Evolutionary conservation across 306 rosid species (phyloP), one percentile per base, ranked within the genome.

Genomic region (Prunus salicina): DNA sequence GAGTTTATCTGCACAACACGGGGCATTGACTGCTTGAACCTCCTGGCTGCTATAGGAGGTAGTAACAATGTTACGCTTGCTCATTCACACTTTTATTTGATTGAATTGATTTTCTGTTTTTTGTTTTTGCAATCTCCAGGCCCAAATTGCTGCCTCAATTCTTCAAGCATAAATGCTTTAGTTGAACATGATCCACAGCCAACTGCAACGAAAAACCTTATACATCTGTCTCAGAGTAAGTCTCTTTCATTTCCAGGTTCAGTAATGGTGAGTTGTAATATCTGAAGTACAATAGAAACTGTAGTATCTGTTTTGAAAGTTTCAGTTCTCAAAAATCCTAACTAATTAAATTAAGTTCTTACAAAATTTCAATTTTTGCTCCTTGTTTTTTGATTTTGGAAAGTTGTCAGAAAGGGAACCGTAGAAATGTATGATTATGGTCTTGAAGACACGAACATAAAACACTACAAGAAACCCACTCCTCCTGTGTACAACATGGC

Each of bases 201-300:
- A 56, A 87, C 91, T 5, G 83, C 97, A 43, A 91, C 94, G 34
- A 89, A 87, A 84, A 91, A 89, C 81, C 32, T 86, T 77, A 75
- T 89, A 41, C 97, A 91, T 80, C 73, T 91, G 20, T 82, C 90
- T 81, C 92, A 91, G 75, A 87, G 96, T 91, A 80, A 78, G 88
- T 83, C 13, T 10, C 14, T 62, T 28, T 67, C 9, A 66, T 45
- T 10, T 57, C 22, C 2, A 11, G 14, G 47, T 38, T 34, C 27
- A 8, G 25, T 45, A 56, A 27, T 5, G 53, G 0, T 20, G 16
- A 73, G 3, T 1, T 58, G 32, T 19, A n/a, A 10, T 22, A 7
- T 28, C 58, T 70, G 15, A 12, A 2, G 25, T 8, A 50, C 1
- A 24, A 49, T 71, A 12, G 5, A 6, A 69, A 22, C 7, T 30